phyloP scores from a whole-genome alignment of 2,329 filamentous ascomycete species.

The Helotiales sp. region DNA sequence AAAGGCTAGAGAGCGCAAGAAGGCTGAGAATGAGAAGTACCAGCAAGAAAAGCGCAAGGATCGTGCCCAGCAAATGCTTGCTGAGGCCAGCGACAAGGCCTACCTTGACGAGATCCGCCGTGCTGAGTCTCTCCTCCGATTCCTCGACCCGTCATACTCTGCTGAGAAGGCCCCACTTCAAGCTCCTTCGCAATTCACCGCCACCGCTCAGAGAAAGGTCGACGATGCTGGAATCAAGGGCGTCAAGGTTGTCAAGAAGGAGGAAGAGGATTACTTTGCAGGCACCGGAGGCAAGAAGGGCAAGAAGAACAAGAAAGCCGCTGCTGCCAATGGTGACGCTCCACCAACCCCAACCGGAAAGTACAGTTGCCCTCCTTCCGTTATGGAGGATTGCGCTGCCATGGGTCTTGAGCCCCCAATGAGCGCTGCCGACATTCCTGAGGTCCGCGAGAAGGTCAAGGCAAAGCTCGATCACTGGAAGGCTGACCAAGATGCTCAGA shows the following conservation, averaged over 20 bases:
- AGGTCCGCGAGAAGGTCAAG: slow-evolving; percentile 84
- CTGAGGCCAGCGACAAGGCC: slow-evolving; percentile 82
- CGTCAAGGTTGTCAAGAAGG: slow-evolving; percentile 81
- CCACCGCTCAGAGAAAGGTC: slow-evolving; percentile 80
- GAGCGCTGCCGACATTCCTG: slow-evolving; percentile 80
- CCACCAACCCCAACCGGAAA: slow-evolving; percentile 57
- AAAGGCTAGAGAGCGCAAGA: slow-evolving; percentile 75
- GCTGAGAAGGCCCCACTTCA: slow-evolving; percentile 69
- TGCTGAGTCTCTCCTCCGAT: slow-evolving; percentile 84
- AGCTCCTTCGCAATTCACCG: slow-evolving; percentile 75
- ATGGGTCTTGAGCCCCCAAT: slow-evolving; percentile 88
- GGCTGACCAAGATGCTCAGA: slow-evolving; percentile 85
- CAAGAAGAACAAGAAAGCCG: slow-evolving; percentile 82
- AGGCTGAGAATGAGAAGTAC: slow-evolving; percentile 78
- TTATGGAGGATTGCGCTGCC: slow-evolving; percentile 87
- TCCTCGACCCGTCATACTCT: slow-evolving; percentile 79
- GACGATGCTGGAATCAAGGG: slow-evolving; percentile 87
- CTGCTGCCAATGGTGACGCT: slow-evolving; percentile 50
- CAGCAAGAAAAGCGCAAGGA: slow-evolving; percentile 76
- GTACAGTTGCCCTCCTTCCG: slow-evolving; percentile 87
- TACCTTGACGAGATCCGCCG: slow-evolving; percentile 92
- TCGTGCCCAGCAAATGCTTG: slow-evolving; percentile 75
- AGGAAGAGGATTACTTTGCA: slow-evolving; percentile 85
- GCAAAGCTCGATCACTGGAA: slow-evolving; percentile 93
- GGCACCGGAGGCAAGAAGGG: slow-evolving; percentile 79